Conservation (phyloP, 139 green algal genomes). For the Gonium pectorale region DNA sequence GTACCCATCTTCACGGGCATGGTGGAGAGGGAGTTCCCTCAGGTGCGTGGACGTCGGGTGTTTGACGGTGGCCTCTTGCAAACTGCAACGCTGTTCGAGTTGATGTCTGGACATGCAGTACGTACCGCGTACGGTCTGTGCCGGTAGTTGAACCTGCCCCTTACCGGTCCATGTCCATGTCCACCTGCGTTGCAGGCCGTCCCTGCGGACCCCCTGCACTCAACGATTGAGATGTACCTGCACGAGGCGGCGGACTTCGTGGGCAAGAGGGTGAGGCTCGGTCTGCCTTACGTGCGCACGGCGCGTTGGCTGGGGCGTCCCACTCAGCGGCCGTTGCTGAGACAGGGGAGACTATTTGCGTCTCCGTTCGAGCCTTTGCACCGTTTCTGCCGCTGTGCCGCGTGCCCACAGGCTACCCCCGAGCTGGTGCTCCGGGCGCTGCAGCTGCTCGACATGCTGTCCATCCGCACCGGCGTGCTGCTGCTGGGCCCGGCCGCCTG, state of each 20-base stretch:
- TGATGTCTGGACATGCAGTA: too few relatives aligned
- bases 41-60: neutral
- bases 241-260: neutral
- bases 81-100: too few relatives aligned
- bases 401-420: constrained; percentile 38
- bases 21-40: constrained; percentile 41
- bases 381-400: too few relatives aligned
- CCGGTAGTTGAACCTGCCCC: neutral
- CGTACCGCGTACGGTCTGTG: too few relatives aligned
- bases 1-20: constrained; percentile 35
- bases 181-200: neutral
- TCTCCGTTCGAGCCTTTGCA: too few relatives aligned
- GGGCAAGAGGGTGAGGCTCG: neutral
- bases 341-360: too few relatives aligned
- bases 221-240: constrained; percentile 18
- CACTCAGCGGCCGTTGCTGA: too few relatives aligned
- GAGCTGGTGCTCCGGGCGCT: constrained; percentile 40
- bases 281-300: too few relatives aligned
- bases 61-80: too few relatives aligned
- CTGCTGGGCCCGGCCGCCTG: constrained; percentile 68
- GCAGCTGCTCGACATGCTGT: constrained; percentile 54
- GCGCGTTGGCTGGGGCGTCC: too few relatives aligned
- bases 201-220: constrained; percentile 6
- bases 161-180: too few relatives aligned
- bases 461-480: constrained; percentile 72